Conservation (phyloP, 2,329 filamentous ascomycete species). For the Colletotrichum truncatum region DNA sequence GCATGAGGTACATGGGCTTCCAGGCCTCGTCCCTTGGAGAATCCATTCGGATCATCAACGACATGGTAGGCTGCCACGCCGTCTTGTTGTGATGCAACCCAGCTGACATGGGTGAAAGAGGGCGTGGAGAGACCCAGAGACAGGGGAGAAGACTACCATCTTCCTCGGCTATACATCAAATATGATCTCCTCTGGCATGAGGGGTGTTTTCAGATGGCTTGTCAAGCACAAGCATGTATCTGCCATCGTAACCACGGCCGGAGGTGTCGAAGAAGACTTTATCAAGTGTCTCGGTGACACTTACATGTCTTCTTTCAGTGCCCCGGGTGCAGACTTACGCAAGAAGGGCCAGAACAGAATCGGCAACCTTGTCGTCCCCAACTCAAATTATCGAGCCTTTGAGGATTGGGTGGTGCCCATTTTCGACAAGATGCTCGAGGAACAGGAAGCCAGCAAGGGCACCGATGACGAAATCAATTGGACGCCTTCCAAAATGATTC, state of each 20-base stretch:
- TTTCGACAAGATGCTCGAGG: slow-evolving; percentile 90
- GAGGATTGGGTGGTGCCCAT: slow-evolving; percentile 98
- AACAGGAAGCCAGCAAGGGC: slow-evolving; percentile 84
- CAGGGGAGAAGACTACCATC: slow-evolving; percentile 84
- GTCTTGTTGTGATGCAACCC: neutral
- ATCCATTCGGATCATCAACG: slow-evolving; percentile 90
- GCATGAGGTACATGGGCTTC: slow-evolving; percentile 87
- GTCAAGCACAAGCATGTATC: slow-evolving; percentile 94
- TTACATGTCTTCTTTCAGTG: slow-evolving; percentile 88
- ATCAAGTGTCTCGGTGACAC: slow-evolving; percentile 98
- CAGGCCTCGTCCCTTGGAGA: slow-evolving; percentile 79
- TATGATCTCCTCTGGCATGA: slow-evolving; percentile 92
- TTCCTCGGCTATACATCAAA: slow-evolving; percentile 99
- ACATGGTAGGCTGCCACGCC: slow-evolving; percentile 75
- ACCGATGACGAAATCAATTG: slow-evolving; percentile 77
- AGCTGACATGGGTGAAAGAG: slow-evolving; percentile 56
- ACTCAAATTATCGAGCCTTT: slow-evolving; percentile 96
- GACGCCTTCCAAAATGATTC: slow-evolving; percentile 94
- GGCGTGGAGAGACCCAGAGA: slow-evolving; percentile 82
- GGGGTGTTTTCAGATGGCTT: slow-evolving; percentile 90
- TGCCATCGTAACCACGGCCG: slow-evolving; percentile 93
- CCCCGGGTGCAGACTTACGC: slow-evolving; percentile 79
- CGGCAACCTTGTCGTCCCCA: slow-evolving; percentile 94
- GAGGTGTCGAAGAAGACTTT: slow-evolving; percentile 95
- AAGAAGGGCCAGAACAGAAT: slow-evolving; percentile 93